A percentile compares a stretch with the other conserved stretches of the same genome.
Conservation (phyloP, 2,329 filamentous ascomycete species). For the Anthostomella pinea region DNA sequence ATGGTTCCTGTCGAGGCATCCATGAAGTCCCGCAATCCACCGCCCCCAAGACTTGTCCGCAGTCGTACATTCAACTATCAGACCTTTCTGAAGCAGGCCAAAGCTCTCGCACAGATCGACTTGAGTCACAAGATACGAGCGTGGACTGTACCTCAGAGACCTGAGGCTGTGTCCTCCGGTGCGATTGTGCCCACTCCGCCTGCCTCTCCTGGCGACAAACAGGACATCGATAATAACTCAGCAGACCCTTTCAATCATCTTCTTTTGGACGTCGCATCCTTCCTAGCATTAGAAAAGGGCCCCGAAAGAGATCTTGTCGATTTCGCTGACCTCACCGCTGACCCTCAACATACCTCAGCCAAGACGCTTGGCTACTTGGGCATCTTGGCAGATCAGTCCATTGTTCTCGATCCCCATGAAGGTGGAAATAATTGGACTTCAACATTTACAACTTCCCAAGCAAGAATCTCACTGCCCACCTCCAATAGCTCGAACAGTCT, state of each 20-base stretch:
- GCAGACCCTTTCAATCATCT: slow-evolving; percentile 44
- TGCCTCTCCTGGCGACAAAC: slow-evolving; percentile 19
- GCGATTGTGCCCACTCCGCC: slow-evolving; percentile 36
- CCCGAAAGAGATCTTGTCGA: slow-evolving; percentile 63
- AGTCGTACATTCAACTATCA: slow-evolving; percentile 69
- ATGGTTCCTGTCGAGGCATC: slow-evolving; percentile 55
- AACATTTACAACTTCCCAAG: slow-evolving; percentile 37
- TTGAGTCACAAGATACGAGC: slow-evolving; percentile 71
- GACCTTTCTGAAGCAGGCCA: slow-evolving; percentile 73
- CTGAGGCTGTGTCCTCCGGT: slow-evolving; percentile 34
- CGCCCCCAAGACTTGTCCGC: slow-evolving; percentile 64
- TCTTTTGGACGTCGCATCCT: slow-evolving; percentile 60
- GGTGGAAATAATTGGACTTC: slow-evolving; percentile 58
- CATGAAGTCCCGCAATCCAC: slow-evolving; percentile 58
- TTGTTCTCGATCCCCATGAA: slow-evolving; percentile 81
- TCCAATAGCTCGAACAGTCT: slow-evolving; percentile 33
- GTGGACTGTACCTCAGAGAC: slow-evolving; percentile 61
- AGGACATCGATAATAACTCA: slow-evolving; percentile 17
- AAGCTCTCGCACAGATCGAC: slow-evolving; percentile 65
- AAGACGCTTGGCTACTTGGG: slow-evolving; percentile 63
- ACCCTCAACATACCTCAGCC: slow-evolving; percentile 75
- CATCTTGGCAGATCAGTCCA: slow-evolving; percentile 67
- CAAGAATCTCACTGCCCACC: slow-evolving; percentile 34
- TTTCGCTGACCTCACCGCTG: slow-evolving; percentile 66
- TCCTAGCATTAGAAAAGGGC: slow-evolving; percentile 60